A percentile compares a stretch with the other conserved stretches of the same genome.
Conservation (phyloP, 768 basidiomycete genomes). For the Floccularia luteovirens region DNA sequence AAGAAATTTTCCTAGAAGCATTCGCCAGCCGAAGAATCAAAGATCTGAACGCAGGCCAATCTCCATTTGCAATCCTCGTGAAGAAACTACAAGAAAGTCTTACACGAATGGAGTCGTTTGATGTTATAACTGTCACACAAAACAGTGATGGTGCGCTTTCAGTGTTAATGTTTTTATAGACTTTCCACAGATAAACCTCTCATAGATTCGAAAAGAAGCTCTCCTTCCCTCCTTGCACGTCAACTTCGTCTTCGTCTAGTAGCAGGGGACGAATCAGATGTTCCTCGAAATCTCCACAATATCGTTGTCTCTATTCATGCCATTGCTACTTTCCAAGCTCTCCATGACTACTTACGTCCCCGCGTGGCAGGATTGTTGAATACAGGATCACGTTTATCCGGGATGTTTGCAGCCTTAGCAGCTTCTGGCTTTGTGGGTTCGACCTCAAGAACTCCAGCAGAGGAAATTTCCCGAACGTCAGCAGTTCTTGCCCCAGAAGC, state of each 20-base stretch:
- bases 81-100: constrained; percentile 96
- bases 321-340: constrained; percentile 94
- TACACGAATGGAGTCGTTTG: constrained; percentile 92
- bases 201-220: constrained; percentile 83
- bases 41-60: constrained; percentile 34
- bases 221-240: constrained; percentile 85
- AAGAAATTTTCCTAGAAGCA: constrained; percentile 73
- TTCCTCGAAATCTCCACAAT: constrained; percentile 80
- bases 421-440: constrained; percentile 63
- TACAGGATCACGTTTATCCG: constrained; percentile 62
- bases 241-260: constrained; percentile 85
- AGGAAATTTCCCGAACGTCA: constrained; percentile 21
- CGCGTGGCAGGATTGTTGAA: constrained; percentile 70
- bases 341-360: constrained; percentile 93
- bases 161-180: no score
- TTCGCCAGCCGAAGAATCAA: constrained; percentile 54
- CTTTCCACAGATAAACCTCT: no score
- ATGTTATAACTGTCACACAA: constrained; percentile 85
- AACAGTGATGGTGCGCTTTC: constrained; percentile 62
- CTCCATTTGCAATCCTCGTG: constrained; percentile 70
- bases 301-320: constrained; percentile 97
- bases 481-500: constrained; percentile 18
- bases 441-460: constrained; percentile 27
- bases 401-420: constrained; percentile 87
- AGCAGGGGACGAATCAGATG: constrained; percentile 84